These are phyloP conservation scores for Pholiota adiposa DNA, from an alignment of 1,284 basidiomycete species.

Conservation along the genomic window DNA sequence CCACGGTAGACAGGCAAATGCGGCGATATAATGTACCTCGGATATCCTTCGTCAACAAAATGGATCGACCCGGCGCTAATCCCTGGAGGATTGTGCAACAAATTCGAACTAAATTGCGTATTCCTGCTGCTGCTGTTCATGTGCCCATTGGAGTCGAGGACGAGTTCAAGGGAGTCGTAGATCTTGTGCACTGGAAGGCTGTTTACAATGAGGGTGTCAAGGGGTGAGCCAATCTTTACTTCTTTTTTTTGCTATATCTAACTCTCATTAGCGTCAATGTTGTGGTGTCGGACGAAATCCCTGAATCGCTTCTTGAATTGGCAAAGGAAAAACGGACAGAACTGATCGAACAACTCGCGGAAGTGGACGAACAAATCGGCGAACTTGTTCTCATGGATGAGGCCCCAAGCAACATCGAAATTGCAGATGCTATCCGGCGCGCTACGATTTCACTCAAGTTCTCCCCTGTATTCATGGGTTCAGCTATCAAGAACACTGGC, in stretches of 20 bases:
- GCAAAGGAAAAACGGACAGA: conserved; percentile 87
- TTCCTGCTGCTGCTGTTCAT: conserved; percentile 95
- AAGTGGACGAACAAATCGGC: conserved; percentile 94
- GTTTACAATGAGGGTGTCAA: conserved; percentile 96
- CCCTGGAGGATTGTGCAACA: conserved; percentile 96
- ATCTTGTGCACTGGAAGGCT: conserved; percentile 94
- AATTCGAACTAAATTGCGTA: conserved; percentile 90
- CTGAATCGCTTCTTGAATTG: conserved; percentile 71
- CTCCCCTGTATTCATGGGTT: conserved; percentile 96
- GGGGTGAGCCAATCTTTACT: conserved; percentile 63
- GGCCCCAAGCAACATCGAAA: conserved; percentile 72
- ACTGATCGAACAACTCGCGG: conserved; percentile 94
- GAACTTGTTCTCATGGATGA: conserved; percentile 92
- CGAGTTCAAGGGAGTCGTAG: conserved; percentile 89
- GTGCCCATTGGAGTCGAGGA: conserved; percentile 95
- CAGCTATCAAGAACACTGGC: conserved; percentile 97
- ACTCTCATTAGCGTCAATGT: conserved; percentile 64
- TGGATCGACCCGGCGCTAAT: conserved; percentile 98
- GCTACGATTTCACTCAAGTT: conserved; percentile 90
- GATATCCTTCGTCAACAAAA: conserved; percentile 98
- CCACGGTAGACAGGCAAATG: conserved; percentile 99
- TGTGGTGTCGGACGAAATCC: conserved; percentile 90
- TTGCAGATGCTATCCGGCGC: conserved; percentile 87
- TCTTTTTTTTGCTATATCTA: conserved; percentile 1
- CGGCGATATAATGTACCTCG: conserved; percentile 94